Percentiles rank a stretch among this genome's conserved stretches.
These are phyloP conservation scores for Turritis glabra DNA, from an alignment of 345 rosid genomes.

Conservation along the genomic window DNA sequence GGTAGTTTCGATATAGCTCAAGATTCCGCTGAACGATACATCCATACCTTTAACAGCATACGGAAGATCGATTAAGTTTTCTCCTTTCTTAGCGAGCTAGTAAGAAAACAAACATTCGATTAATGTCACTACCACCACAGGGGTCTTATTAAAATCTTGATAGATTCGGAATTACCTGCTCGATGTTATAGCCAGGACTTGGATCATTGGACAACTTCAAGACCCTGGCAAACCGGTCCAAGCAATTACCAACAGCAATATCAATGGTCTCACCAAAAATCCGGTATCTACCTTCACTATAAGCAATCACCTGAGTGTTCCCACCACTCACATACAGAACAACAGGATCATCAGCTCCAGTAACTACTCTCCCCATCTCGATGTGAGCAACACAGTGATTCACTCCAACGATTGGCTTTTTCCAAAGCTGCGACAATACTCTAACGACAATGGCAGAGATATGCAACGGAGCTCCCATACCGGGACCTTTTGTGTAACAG, in stretches of 20 bases:
- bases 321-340: constrained; percentile 98
- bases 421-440: constrained; percentile 88
- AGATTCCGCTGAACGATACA: constrained; percentile 93
- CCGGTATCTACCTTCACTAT: constrained; percentile 88
- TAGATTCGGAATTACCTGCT: constrained; percentile 58
- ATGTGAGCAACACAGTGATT: constrained; percentile 98
- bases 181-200: constrained; percentile 98
- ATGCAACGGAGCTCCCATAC: constrained; percentile 95
- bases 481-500: constrained; percentile 94
- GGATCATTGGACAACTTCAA: constrained; percentile 93
- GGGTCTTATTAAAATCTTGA: not conserved
- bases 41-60: constrained; percentile 98
- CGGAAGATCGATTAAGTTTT: constrained; percentile 82
- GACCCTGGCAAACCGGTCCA: constrained; percentile 94
- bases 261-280: constrained; percentile 98
- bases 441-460: constrained; percentile 77
- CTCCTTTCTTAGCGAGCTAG: constrained; percentile 97
- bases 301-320: constrained; percentile 97
- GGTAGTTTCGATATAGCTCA: constrained; percentile 85
- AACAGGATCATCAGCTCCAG: constrained; percentile 91
- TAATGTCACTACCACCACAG: too few relatives aligned
- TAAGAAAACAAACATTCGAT: not conserved
- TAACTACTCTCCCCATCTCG: constrained; percentile 97
- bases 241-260: constrained; percentile 97
- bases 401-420: constrained; percentile 80